These are phyloP conservation scores for Penicillium sp. DNA, from an alignment of 2,329 filamentous ascomycete genomes.

Conservation along the genomic window DNA sequence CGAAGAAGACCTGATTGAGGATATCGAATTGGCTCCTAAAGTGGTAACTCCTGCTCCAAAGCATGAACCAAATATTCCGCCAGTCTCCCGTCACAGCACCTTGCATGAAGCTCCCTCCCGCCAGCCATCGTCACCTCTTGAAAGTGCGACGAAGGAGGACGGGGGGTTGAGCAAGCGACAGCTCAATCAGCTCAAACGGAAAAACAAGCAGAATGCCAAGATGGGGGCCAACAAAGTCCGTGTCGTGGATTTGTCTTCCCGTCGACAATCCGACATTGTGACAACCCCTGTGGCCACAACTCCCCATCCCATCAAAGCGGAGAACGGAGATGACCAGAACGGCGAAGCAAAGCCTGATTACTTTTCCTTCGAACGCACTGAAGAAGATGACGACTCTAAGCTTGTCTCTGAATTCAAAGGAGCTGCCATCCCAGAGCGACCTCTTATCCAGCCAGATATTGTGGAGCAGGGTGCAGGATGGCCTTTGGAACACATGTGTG, in stretches of 20 bases:
- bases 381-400: slow-evolving; percentile 84
- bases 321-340: slow-evolving; percentile 58
- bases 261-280: slow-evolving; percentile 63
- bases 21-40: slow-evolving; percentile 56
- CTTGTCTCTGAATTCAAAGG: slow-evolving; percentile 96
- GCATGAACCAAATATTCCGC: slow-evolving; percentile 52
- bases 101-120: slow-evolving; percentile 42
- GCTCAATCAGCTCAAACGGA: slow-evolving; percentile 89
- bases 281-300: slow-evolving; percentile 55
- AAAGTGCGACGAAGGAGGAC: slow-evolving; percentile 59
- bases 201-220: slow-evolving; percentile 85
- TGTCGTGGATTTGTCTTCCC: slow-evolving; percentile 79
- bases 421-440: slow-evolving; percentile 73
- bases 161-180: slow-evolving; percentile 83
- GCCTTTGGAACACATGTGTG: slow-evolving; percentile 91
- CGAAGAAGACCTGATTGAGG: slow-evolving; percentile 75
- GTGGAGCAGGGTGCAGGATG: slow-evolving; percentile 78
- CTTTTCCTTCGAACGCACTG: slow-evolving; percentile 79
- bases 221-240: slow-evolving; percentile 85
- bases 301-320: slow-evolving; percentile 59
- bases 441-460: slow-evolving; percentile 75
- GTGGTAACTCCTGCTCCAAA: slow-evolving; percentile 44
- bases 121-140: slow-evolving; percentile 48
- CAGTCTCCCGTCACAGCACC: slow-evolving; percentile 44
- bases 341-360: slow-evolving; percentile 72